Conservation (phyloP, 805 yeast genomes). For the Zygosaccharomyces lentus region DNA sequence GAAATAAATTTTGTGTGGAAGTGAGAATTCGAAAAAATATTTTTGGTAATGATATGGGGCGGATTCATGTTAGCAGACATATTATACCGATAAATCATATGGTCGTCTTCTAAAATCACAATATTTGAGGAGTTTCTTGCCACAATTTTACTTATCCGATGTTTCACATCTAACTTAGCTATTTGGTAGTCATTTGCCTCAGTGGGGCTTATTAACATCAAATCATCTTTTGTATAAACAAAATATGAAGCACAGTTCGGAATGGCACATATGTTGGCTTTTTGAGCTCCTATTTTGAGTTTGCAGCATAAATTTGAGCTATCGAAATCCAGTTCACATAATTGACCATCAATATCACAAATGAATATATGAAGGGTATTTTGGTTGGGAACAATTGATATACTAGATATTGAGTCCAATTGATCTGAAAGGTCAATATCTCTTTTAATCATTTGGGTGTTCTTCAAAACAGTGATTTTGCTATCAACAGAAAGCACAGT, state of each 20-base stretch:
- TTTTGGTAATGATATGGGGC: background rate
- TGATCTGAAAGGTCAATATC: slow-evolving; percentile 1
- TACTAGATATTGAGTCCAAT: slow-evolving; percentile 5
- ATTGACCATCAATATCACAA: slow-evolving; percentile 20
- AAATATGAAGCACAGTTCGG: slow-evolving; percentile 7
- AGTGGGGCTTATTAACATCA: slow-evolving; percentile 4
- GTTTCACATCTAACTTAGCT: slow-evolving; percentile 1
- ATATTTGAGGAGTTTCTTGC: slow-evolving; percentile 1
- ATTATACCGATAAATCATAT: background rate
- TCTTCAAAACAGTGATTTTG: slow-evolving; percentile 9
- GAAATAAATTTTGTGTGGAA: slow-evolving; percentile 16
- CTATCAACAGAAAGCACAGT: slow-evolving; percentile 11
- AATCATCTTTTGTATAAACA: slow-evolving; percentile 12
- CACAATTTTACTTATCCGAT: slow-evolving; percentile 2
- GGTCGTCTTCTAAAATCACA: slow-evolving; percentile 3
- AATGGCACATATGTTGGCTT: slow-evolving; percentile 9
- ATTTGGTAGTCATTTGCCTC: background rate
- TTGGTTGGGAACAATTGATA: slow-evolving; percentile 1
- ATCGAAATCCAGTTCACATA: slow-evolving; percentile 12
- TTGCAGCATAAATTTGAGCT: slow-evolving; percentile 3
- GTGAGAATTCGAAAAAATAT: slow-evolving; percentile 6
- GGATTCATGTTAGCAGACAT: slow-evolving; percentile 1
- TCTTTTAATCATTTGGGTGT: background rate
- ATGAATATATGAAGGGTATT: slow-evolving; percentile 8
- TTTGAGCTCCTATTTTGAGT: slow-evolving; percentile 11